Evolutionary conservation across 1,284 basidiomycete genomes (phyloP).

Genomic region (Lignosus rhinocerotis): DNA sequence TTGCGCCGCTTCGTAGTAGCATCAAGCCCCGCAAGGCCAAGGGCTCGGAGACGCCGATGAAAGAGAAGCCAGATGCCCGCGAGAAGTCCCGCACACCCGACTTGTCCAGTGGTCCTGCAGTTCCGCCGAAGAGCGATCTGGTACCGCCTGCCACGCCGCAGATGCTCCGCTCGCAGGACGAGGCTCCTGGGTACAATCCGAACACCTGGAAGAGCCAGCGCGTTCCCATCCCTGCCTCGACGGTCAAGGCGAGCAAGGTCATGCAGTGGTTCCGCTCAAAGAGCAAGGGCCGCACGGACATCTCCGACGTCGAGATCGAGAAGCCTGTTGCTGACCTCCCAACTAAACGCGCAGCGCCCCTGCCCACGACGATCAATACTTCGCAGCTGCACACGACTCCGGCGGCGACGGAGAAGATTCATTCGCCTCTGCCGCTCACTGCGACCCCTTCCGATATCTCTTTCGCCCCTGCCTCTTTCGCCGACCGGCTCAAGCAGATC

Average conservation of each 20-base stretch:
- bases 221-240: conserved; percentile 59
- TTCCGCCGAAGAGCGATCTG: conserved; percentile 23
- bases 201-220: conserved; percentile 22
- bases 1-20: conserved; percentile 67
- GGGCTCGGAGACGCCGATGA: conserved; percentile 35
- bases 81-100: conserved; percentile 24
- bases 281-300: conserved; percentile 50
- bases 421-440: conserved; percentile 26
- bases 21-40: conserved; percentile 55
- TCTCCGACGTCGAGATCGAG: conserved; percentile 36
- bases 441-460: conserved; percentile 47
- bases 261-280: conserved; percentile 82
- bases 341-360: conserved; percentile 28
- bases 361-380: conserved; percentile 34
- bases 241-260: conserved; percentile 73
- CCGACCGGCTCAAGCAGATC: conserved; percentile 38
- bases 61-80: conserved; percentile 37
- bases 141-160: conserved; percentile 28
- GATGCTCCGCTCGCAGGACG: conserved; percentile 14
- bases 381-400: conserved; percentile 27
- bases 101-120: conserved; percentile 11
- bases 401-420: conserved; percentile 29
- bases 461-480: conserved; percentile 46
- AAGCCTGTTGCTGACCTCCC: conserved; percentile 16
- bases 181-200: conserved; percentile 6